Conservation (phyloP, 768 basidiomycete genomes). For the Royoungia palumana region DNA sequence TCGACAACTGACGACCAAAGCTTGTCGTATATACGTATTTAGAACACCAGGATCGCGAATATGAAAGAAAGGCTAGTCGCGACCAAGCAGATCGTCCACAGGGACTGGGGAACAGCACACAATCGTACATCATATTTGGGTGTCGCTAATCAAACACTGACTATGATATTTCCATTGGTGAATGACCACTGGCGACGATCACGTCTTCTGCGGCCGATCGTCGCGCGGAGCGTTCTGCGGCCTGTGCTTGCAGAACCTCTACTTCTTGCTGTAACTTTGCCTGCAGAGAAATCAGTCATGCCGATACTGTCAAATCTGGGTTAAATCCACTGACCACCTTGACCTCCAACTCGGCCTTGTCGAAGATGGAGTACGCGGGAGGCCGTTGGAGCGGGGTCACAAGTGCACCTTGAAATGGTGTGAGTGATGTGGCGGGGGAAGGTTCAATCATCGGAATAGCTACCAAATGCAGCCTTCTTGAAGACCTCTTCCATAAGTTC, state of each 20-base stretch:
- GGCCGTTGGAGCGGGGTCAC: slow-evolving; percentile 36
- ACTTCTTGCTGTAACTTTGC: slow-evolving; percentile 58
- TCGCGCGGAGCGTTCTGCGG: slow-evolving; percentile 42
- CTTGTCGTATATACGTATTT: too few relatives aligned
- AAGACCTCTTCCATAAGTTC: slow-evolving; percentile 85
- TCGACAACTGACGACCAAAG: too few relatives aligned
- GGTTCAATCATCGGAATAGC: background rate
- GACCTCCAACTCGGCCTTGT: slow-evolving; percentile 52
- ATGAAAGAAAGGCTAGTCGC: too few relatives aligned
- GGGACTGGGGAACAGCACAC: too few relatives aligned
- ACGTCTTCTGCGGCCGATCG: slow-evolving; percentile 28
- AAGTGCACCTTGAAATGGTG: slow-evolving; percentile 39
- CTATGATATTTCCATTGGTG: slow-evolving; percentile 30
- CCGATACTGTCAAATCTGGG: background rate
- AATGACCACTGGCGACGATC: slow-evolving; percentile 29
- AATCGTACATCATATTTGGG: slow-evolving; percentile 1
- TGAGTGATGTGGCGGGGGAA: background rate
- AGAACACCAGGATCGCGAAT: too few relatives aligned
- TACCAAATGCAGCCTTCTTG: slow-evolving; percentile 64
- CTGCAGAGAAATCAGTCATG: slow-evolving; percentile 31
- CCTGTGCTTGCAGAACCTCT: slow-evolving; percentile 48
- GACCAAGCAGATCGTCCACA: too few relatives aligned
- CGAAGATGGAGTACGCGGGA: slow-evolving; percentile 62
- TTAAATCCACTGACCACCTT: slow-evolving; percentile 45
- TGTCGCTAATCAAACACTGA: background rate